Base-by-base conservation (phyloP, 2,329 filamentous ascomycete genomes). In the Fusarium sambucinum region DNA sequence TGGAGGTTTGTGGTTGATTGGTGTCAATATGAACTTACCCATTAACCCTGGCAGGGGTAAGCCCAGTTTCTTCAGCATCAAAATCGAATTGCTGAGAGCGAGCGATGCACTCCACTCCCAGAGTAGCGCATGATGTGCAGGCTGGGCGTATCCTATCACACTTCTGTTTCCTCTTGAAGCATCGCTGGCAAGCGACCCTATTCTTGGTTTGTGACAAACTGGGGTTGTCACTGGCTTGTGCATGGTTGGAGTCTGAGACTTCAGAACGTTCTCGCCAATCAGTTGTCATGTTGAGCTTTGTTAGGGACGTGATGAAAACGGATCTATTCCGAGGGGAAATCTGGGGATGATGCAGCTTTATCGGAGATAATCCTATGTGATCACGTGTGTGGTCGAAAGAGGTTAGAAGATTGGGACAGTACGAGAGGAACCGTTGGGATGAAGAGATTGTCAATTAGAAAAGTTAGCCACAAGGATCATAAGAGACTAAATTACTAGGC, bases 131-230 rank as follows among this genome's bases (percentile, higher is more conserved):
- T 1, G 64, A 52, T 0, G 47, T 67, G 17, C 64, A 67, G 1
- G 63, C 56, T 0, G 64, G 64, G 0, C 45, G 57, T 6, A 67
- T 1, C 1, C 23, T 51, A 35, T 67, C 64, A 5, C 64, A 67
- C 47, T 69, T 65, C 62, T 69, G 62, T 25, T 71, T 64, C 21
- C 69, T 57, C 37, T 59, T 67, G 52, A 61, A 66, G 54, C 69
- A 69, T 8, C 66, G 59, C 9, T 67, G 59, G 38, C 66, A 69
- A 11, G 66, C 66, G 13, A 67, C 29, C 19, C 41, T 58, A 23
- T 62, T 42, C 63, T 58, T 67, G 33, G 21, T 5, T 16, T 59
- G 57, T 17, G 59, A 54, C 3, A 59, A 35, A 10, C 35, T 50
- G 25, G 56, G 62, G 50, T 45, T 56, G 12, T 14, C n/a, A 10